Evolutionary conservation across 768 basidiomycete genomes (phyloP).

Genomic region (Termitomyces sp.): DNA sequence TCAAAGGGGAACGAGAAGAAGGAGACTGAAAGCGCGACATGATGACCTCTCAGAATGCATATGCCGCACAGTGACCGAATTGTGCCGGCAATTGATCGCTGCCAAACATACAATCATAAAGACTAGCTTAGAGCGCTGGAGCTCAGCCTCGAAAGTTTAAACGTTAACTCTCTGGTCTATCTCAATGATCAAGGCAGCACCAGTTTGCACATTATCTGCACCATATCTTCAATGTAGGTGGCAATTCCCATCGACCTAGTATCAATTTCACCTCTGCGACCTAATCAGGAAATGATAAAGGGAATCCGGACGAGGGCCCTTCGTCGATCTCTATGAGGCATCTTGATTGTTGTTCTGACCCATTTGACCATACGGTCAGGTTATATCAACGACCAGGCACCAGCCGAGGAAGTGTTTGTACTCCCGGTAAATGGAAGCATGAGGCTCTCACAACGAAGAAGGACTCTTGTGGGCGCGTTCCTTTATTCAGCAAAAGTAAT

Average conservation of each 20-base stretch:
- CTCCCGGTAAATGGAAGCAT: constrained; percentile 2
- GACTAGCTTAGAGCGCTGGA: too few relatives aligned
- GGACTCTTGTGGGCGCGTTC: neutral
- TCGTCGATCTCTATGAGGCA: neutral
- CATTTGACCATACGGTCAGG: neutral
- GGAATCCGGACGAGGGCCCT: neutral
- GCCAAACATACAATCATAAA: neutral
- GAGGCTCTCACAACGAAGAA: constrained; percentile 8
- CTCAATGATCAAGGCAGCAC: neutral
- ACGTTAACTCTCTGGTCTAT: neutral
- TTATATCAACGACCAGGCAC: constrained; percentile 3
- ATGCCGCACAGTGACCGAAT: neutral
- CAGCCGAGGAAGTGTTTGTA: neutral
- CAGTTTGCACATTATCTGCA: neutral
- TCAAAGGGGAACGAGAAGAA: constrained; percentile 22
- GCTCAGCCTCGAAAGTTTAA: neutral
- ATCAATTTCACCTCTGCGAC: neutral
- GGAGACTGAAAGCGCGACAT: constrained; percentile 32
- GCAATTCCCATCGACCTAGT: neutral
- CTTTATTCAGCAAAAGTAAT: neutral
- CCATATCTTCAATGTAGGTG: neutral
- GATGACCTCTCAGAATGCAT: neutral
- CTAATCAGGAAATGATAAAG: neutral
- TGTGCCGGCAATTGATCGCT: neutral
- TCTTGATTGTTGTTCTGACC: neutral